Conservation (phyloP, 225 moss, liverwort and hornwort genomes). For the Neckera pumila region DNA sequence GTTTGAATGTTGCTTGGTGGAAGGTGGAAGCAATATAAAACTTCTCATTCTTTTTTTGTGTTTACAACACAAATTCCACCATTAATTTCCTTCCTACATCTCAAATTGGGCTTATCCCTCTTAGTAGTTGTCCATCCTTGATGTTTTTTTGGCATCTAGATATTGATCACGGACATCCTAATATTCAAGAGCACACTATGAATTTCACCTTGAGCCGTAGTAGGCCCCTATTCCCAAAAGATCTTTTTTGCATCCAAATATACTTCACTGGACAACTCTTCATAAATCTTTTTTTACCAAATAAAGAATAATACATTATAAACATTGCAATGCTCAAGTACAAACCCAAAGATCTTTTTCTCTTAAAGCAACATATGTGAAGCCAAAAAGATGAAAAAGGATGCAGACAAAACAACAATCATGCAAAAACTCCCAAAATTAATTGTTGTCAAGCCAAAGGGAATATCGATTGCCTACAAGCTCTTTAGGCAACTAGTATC, state of each 20-base stretch:
- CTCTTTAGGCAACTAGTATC: too few relatives aligned
- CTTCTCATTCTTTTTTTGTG: too few relatives aligned
- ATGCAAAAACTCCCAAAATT: not conserved
- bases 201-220: not conserved
- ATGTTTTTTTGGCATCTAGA: too few relatives aligned
- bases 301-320: not conserved
- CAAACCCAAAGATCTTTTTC: not conserved
- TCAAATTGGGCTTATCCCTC: too few relatives aligned
- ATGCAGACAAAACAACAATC: not conserved
- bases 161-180: not conserved
- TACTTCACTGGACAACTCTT: not conserved
- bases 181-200: rapidly evolving
- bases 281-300: not conserved
- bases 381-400: not conserved
- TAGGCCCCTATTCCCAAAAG: not conserved
- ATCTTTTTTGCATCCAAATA: not conserved
- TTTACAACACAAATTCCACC: too few relatives aligned
- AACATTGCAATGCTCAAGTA: not conserved
- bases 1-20: not conserved
- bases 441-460: too few relatives aligned
- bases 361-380: not conserved
- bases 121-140: not conserved
- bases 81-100: too few relatives aligned
- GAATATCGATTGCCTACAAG: too few relatives aligned
- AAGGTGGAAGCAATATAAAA: not conserved